Conservation (phyloP, 2,329 filamentous ascomycete genomes). For the Ustilaginoidea virens region DNA sequence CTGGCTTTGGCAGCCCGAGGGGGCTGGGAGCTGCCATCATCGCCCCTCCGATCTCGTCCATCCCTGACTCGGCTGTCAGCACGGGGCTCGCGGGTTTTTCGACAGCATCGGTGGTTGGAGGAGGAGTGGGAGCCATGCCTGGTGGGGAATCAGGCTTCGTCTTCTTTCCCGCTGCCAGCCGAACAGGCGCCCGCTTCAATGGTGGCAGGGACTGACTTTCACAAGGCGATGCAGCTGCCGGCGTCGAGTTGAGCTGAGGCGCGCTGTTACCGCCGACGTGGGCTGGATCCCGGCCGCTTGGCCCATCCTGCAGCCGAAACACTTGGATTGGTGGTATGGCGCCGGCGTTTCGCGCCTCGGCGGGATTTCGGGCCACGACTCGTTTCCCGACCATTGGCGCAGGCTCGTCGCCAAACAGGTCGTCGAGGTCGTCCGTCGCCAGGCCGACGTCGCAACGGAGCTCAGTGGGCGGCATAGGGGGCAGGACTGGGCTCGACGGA, state of each 20-base stretch:
- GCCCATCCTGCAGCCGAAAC: conserved; percentile 22
- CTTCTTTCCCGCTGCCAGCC: conserved; percentile 9
- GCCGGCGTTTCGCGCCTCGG: conserved; percentile 18
- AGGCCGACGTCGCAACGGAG: conserved; percentile 64
- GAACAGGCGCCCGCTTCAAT: conserved; percentile 8
- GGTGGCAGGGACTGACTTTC: conserved; percentile 12
- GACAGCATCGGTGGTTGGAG: conserved; percentile 21
- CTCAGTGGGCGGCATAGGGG: conserved; percentile 44
- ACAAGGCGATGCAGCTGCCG: not conserved
- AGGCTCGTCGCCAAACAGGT: conserved; percentile 48
- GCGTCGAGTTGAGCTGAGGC: conserved; percentile 6
- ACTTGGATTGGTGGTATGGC: conserved; percentile 28
- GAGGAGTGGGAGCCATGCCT: conserved; percentile 19
- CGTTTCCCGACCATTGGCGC: conserved; percentile 23
- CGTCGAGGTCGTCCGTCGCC: conserved; percentile 64
- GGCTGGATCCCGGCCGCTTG: conserved; percentile 18
- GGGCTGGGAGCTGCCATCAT: conserved; percentile 3
- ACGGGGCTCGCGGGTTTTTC: conserved; percentile 18
- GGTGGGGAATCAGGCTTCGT: conserved; percentile 9
- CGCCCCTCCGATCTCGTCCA: not conserved
- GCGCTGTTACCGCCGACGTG: conserved; percentile 21
- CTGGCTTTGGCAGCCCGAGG: conserved; percentile 3
- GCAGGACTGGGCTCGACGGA: conserved; percentile 66
- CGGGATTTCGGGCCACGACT: conserved; percentile 9
- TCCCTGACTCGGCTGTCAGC: conserved; percentile 1